Evolutionary conservation across 768 basidiomycete species (phyloP).

Genomic region (Lanmaoa pseudosensibilis): DNA sequence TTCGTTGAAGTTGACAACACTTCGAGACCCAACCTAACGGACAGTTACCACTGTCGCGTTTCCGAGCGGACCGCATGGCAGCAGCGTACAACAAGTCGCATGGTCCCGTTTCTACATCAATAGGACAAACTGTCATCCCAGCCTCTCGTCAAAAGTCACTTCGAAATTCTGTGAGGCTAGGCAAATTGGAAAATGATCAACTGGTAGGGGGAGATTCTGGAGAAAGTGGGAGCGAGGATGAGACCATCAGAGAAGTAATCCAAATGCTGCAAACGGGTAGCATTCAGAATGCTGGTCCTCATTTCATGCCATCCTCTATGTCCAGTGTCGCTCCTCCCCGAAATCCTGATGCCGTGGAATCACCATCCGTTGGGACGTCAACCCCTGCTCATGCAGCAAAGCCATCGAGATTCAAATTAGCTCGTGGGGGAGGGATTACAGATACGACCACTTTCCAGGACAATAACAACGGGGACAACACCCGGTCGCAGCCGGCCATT

Average conservation of each 20-base stretch:
- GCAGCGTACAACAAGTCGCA: slow-evolving; percentile 47
- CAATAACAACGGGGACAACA: slow-evolving; percentile 32
- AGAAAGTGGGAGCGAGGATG: slow-evolving; percentile 57
- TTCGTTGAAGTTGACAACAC: slow-evolving; percentile 1
- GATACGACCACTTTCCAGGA: slow-evolving; percentile 18
- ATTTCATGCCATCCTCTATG: slow-evolving; percentile 27
- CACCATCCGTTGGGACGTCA: not conserved
- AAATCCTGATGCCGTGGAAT: not conserved
- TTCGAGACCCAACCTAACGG: slow-evolving; percentile 35
- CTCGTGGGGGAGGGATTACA: not conserved
- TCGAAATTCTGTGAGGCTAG: slow-evolving; percentile 53
- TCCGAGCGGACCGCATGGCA: slow-evolving; percentile 59
- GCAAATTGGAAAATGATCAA: slow-evolving; percentile 51
- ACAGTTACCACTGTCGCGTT: slow-evolving; percentile 59
- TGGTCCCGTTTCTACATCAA: slow-evolving; percentile 37
- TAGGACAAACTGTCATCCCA: slow-evolving; percentile 44
- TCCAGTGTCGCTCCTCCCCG: not conserved
- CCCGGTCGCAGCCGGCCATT: slow-evolving; percentile 35
- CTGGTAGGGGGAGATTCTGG: slow-evolving; percentile 51
- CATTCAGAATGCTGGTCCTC: slow-evolving; percentile 54
- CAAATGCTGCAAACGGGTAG: slow-evolving; percentile 52
- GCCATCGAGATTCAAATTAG: slow-evolving; percentile 50
- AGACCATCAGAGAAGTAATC: slow-evolving; percentile 48
- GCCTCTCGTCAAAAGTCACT: slow-evolving; percentile 47
- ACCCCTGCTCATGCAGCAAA: slow-evolving; percentile 30